Evolutionary conservation across 2,329 filamentous ascomycete genomes (phyloP).

Genomic region (Coniochaeta pulveracea): DNA sequence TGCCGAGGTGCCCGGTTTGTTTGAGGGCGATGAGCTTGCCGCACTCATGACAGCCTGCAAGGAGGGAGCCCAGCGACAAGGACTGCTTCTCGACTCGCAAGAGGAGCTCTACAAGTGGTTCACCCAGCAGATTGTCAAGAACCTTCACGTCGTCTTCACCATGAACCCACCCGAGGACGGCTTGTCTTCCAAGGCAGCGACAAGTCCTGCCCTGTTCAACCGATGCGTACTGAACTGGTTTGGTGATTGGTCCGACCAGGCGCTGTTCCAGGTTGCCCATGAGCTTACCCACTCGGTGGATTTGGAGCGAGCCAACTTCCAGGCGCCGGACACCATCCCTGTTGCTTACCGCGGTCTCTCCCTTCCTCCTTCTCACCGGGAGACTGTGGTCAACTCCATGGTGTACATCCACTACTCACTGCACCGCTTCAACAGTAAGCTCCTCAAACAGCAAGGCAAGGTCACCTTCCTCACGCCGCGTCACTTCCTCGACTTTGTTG

Average conservation of each 20-base stretch:
- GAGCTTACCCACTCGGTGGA: constrained; percentile 96
- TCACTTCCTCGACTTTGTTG: constrained; percentile 96
- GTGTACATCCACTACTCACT: constrained; percentile 97
- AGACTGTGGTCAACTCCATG: constrained; percentile 94
- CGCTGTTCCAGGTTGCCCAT: constrained; percentile 91
- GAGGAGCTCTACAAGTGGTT: constrained; percentile 99
- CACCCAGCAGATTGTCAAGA: constrained; percentile 97
- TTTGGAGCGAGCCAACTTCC: constrained; percentile 76
- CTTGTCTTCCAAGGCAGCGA: constrained; percentile 89
- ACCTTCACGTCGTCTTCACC: constrained; percentile 96
- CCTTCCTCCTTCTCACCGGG: constrained; percentile 80
- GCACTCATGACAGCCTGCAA: constrained; percentile 99
- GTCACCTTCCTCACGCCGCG: constrained; percentile 89
- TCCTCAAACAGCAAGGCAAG: constrained; percentile 86
- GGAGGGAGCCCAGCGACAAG: constrained; percentile 93
- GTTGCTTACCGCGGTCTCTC: constrained; percentile 80
- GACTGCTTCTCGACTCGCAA: constrained; percentile 87
- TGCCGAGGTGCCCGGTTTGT: constrained; percentile 96
- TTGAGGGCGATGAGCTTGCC: constrained; percentile 97
- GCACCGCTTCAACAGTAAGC: constrained; percentile 75
- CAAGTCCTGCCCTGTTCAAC: constrained; percentile 97
- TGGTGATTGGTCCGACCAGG: constrained; percentile 98
- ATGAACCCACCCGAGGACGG: constrained; percentile 99
- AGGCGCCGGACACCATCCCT: constrained; percentile 81
- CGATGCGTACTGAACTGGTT: constrained; percentile 99